phyloP scores from a whole-genome alignment of 208 protist species.

The Trypanosoma scelopori region DNA sequence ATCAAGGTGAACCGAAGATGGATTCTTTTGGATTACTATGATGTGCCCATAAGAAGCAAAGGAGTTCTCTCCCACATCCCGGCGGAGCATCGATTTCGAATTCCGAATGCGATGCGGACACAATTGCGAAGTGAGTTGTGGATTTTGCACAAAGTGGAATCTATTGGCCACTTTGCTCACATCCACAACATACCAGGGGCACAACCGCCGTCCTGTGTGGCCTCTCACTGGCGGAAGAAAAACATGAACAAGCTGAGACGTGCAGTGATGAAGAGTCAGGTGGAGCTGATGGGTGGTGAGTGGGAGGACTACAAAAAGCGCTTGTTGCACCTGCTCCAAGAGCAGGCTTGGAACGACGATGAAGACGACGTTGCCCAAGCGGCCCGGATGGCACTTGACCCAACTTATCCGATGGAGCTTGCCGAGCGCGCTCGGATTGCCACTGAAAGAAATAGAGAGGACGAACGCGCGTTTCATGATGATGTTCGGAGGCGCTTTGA shows the following conservation, averaged over 20 bases:
- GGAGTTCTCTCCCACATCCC: slow-evolving; percentile 25
- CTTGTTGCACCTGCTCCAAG: slow-evolving; percentile 68
- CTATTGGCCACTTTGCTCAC: slow-evolving; percentile 71
- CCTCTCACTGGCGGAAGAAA: slow-evolving; percentile 36
- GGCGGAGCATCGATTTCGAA: slow-evolving; percentile 17
- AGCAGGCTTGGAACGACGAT: slow-evolving; percentile 56
- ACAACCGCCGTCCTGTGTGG: slow-evolving; percentile 52
- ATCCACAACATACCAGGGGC: slow-evolving; percentile 87
- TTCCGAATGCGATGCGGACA: slow-evolving; percentile 30
- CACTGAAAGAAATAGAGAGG: slow-evolving; percentile 41
- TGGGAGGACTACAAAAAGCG: slow-evolving; percentile 86
- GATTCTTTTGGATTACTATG: slow-evolving; percentile 92
- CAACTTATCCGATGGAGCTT: slow-evolving; percentile 70
- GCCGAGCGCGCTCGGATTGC: slow-evolving; percentile 43
- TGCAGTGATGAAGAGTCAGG: slow-evolving; percentile 41
- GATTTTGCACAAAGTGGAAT: slow-evolving; percentile 80
- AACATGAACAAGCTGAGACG: slow-evolving; percentile 25
- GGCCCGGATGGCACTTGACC: slow-evolving; percentile 83
- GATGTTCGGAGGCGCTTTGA: slow-evolving; percentile 40
- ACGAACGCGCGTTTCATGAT: slow-evolving; percentile 57
- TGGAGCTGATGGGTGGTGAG: slow-evolving; percentile 75
- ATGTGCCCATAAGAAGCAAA: slow-evolving; percentile 56
- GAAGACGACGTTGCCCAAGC: slow-evolving; percentile 84
- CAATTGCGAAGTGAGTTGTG: slow-evolving; percentile 85
- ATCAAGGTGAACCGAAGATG: slow-evolving; percentile 84